Evolutionary conservation across 2,329 filamentous ascomycete genomes (phyloP), one percentile per base, ranked within the genome.

Genomic region (Sporothrix pallida): DNA sequence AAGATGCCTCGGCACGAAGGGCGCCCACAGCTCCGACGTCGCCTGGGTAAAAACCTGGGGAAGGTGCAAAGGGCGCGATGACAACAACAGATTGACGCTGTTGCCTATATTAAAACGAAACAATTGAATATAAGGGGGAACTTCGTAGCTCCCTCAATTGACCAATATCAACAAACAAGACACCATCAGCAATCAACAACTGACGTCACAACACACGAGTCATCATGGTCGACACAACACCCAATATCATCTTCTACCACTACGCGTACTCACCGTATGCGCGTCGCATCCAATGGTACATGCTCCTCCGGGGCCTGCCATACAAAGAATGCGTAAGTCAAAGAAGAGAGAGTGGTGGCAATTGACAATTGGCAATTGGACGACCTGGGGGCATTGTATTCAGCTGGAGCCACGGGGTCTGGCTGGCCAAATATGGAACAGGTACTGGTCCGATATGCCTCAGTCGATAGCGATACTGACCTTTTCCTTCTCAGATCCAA

Each of bases 221-320:
- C 70, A 44, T 20, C 13, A 76, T 76, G 75, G 23, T 73, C n/a
- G 60, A 71, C 44, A 63, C 68, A 23, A 26, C 20, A 10, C 76
- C 71, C 3, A 80, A 81, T n/a, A 86, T 91, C 23, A 83, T 92
- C 8, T 78, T 93, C 0, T 93, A 91, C 80, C 90, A 92, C 80
- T 93, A 93, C 79, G 79, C 84, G 0, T 86, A 84, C 78, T 93
- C 91, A 12, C 90, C 91, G 0, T 93, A 88, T 78, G 90, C 90
- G 8, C 85, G 85, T 72, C 83, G 90, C 74, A 81, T 93, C 42
- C 81, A 87, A 37, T 93, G 90, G 90, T 93, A 93, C 79, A 83
- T 93, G 13, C 84, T 86, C 54, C 85, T 93, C 3, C 87, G 91
- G 58, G 86, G 86, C 37, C 91, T 93, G 63, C 85, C 87, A 0